Conservation (phyloP, 495 filamentous ascomycete genomes). For the Aspergillus cristatus region DNA sequence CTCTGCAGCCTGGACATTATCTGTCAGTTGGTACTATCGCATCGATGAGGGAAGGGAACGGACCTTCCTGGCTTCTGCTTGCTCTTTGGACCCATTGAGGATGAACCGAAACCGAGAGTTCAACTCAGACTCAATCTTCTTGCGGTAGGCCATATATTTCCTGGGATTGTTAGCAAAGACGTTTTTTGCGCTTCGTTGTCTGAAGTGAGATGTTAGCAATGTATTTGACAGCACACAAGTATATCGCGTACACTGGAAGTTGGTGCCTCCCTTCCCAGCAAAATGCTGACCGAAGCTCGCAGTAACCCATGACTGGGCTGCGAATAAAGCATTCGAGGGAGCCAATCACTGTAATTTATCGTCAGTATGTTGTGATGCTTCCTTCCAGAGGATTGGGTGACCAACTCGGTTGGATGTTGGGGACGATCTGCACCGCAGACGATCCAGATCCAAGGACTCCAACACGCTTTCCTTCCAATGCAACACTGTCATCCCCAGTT, state of each 20-base stretch:
- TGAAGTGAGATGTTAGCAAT: constrained; percentile 20
- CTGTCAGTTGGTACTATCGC: background rate
- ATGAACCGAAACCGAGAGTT: constrained; percentile 25
- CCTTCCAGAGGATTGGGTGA: constrained; percentile 3
- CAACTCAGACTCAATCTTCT: constrained; percentile 30
- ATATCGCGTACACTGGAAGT: constrained; percentile 7
- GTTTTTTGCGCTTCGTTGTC: too few relatives aligned
- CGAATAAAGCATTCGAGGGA: constrained; percentile 15
- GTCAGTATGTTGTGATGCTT: background rate
- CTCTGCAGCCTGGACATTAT: background rate
- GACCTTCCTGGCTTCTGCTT: background rate
- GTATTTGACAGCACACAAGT: background rate
- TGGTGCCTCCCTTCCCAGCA: constrained; percentile 7
- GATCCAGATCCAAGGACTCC: constrained; percentile 40
- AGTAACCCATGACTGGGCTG: constrained; percentile 12
- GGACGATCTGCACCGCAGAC: constrained; percentile 44
- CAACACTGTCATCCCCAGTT: constrained; percentile 25
- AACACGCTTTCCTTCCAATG: constrained; percentile 36
- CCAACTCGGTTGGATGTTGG: constrained; percentile 37
- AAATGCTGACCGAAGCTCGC: constrained; percentile 6
- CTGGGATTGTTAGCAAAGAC: constrained; percentile 12
- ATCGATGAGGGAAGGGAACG: background rate
- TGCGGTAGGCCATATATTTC: constrained; percentile 22
- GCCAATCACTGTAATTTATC: too few relatives aligned
- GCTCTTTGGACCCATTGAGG: constrained; percentile 5